phyloP scores from a whole-genome alignment of 1,284 basidiomycete genomes.

The Xerocomus alliaceus region DNA sequence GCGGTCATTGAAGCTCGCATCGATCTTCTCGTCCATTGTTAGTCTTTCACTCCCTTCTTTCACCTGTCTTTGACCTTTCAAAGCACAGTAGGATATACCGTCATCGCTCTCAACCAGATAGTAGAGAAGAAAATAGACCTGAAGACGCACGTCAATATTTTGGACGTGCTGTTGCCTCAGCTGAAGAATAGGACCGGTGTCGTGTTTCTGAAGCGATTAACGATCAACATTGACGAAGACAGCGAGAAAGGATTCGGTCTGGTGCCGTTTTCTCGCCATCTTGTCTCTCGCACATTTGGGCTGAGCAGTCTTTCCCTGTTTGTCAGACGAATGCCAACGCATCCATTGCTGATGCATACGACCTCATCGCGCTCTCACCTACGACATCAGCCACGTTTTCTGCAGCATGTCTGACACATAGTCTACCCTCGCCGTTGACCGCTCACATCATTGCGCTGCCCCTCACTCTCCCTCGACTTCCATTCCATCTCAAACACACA shows the following conservation, averaged over 20 bases:
- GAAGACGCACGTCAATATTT: conserved; percentile 67
- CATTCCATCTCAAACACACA: conserved; percentile 84
- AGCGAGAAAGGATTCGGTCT: conserved; percentile 84
- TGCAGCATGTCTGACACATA: conserved; percentile 80
- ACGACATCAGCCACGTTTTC: conserved; percentile 76
- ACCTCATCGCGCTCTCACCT: conserved; percentile 77
- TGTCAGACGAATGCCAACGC: conserved; percentile 66
- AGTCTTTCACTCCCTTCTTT: conserved; percentile 11
- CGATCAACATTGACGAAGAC: conserved; percentile 74
- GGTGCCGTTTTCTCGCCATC: conserved; percentile 47
- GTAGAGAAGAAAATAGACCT: conserved; percentile 71
- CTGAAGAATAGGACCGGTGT: conserved; percentile 63
- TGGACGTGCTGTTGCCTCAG: conserved; percentile 59
- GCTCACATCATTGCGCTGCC: conserved; percentile 85
- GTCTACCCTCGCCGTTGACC: conserved; percentile 77
- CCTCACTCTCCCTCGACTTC: conserved; percentile 77
- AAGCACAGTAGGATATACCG: conserved; percentile 76
- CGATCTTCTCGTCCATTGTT: conserved; percentile 62
- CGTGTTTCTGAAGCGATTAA: conserved; percentile 71
- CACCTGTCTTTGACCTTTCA: conserved; percentile 19
- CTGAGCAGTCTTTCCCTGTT: neutral
- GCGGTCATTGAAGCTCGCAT: conserved; percentile 54
- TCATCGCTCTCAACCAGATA: conserved; percentile 74
- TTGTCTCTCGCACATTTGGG: neutral
- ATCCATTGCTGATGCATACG: conserved; percentile 66